These are phyloP conservation scores for Heliocybe sulcata DNA, from an alignment of 1,284 basidiomycete species.

Conservation along the genomic window DNA sequence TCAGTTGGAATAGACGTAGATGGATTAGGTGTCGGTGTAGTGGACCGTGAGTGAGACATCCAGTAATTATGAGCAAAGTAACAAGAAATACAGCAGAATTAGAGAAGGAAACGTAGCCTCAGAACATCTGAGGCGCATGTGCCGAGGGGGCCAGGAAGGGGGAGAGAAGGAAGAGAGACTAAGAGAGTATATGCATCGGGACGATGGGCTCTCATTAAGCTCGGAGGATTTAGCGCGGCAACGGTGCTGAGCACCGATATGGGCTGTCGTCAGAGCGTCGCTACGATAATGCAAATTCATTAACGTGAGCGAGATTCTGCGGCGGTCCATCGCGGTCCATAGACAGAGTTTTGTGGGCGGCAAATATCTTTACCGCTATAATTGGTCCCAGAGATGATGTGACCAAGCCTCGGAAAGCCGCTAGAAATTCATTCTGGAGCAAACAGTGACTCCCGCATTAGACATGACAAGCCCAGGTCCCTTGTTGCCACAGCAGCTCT, in stretches of 20 bases:
- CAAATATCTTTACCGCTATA: neutral
- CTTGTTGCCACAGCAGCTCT: slow-evolving; percentile 1
- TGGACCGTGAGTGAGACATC: slow-evolving; percentile 39
- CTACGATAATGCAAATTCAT: neutral
- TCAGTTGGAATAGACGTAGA: slow-evolving; percentile 20
- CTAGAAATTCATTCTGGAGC: too few species aligned
- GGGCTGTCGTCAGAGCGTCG: neutral
- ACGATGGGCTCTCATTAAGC: neutral
- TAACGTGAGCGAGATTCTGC: neutral
- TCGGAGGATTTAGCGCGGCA: neutral
- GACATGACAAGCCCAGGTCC: neutral
- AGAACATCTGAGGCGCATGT: slow-evolving; percentile 27
- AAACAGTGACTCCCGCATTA: neutral
- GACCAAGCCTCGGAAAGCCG: neutral
- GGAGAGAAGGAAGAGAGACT: neutral
- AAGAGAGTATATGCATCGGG: slow-evolving; percentile 6
- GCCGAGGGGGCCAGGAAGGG: slow-evolving; percentile 1
- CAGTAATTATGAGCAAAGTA: slow-evolving; percentile 20
- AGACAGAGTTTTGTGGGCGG: neutral
- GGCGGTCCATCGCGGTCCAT: neutral
- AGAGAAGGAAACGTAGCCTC: slow-evolving; percentile 29
- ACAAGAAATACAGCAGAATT: slow-evolving; percentile 15
- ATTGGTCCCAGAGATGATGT: neutral
- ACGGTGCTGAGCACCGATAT: neutral
- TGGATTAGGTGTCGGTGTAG: slow-evolving; percentile 32